Conservation (phyloP, 441 rosid species). For the Hura crepitans region DNA sequence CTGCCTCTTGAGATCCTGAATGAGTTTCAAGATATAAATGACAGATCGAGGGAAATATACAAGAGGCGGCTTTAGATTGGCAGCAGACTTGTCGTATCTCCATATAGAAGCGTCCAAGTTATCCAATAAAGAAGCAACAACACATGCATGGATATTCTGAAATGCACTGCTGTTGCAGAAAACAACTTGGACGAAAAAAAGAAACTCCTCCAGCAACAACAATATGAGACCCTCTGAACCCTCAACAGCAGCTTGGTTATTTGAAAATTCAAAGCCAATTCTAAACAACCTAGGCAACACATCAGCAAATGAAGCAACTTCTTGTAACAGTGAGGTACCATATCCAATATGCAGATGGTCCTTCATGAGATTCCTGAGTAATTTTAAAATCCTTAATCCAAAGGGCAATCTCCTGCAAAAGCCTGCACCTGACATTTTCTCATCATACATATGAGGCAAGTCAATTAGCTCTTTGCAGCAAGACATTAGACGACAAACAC, state of each 20-base stretch:
- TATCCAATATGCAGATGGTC: conserved; percentile 63
- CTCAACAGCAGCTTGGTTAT: conserved; percentile 53
- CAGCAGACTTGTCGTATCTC: conserved; percentile 61
- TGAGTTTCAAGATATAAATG: conserved; percentile 57
- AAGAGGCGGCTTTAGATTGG: conserved; percentile 56
- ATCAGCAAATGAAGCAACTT: conserved; percentile 70
- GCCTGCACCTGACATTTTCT: conserved; percentile 53
- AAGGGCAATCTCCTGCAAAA: conserved; percentile 58
- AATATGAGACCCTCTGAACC: conserved; percentile 74
- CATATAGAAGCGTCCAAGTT: conserved; percentile 72
- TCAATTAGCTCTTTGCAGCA: conserved; percentile 64
- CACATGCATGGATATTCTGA: conserved; percentile 72
- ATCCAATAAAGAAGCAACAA: conserved; percentile 71
- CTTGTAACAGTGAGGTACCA: conserved; percentile 64
- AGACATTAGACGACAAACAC: conserved; percentile 58
- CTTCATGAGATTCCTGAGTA: conserved; percentile 67
- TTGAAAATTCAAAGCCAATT: conserved; percentile 60
- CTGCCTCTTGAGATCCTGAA: conserved; percentile 72
- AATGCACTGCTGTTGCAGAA: conserved; percentile 59
- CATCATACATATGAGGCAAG: conserved; percentile 53
- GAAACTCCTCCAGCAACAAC: conserved; percentile 79
- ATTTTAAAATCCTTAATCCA: conserved; percentile 77
- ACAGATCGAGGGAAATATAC: conserved; percentile 82
- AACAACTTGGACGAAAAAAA: conserved; percentile 68
- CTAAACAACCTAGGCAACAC: conserved; percentile 58